These are phyloP conservation scores for Colletotrichum ledebouriae DNA, from an alignment of 2,329 filamentous ascomycete genomes.

Conservation along the genomic window DNA sequence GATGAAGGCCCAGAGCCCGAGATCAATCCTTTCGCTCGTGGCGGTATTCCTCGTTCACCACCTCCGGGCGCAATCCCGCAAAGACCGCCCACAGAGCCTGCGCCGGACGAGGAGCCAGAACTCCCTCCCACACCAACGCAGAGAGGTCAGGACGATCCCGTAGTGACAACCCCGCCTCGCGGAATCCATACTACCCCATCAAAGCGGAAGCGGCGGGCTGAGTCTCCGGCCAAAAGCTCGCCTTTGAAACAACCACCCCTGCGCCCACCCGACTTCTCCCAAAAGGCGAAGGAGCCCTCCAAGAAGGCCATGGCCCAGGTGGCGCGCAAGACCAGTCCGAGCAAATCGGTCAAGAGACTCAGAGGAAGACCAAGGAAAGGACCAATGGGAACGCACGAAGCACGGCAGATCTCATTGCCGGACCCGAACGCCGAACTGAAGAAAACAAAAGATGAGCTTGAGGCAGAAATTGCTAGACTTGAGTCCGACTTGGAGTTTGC, in stretches of 20 bases:
- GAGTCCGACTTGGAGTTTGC: conserved; percentile 70
- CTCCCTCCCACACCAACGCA: conserved; percentile 71
- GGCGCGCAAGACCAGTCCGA: conserved; percentile 17
- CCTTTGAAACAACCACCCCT: conserved; percentile 62
- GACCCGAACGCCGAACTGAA: conserved; percentile 64
- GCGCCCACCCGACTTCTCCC: conserved; percentile 45
- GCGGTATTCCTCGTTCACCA: conserved; percentile 53
- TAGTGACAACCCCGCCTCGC: conserved; percentile 66
- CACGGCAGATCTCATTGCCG: conserved; percentile 56
- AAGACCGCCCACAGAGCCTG: conserved; percentile 19
- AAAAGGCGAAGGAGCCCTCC: conserved; percentile 28
- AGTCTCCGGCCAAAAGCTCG: conserved; percentile 58
- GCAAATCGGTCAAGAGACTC: conserved; percentile 1
- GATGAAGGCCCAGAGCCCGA: conserved; percentile 53
- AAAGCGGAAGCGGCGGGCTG: conserved; percentile 59
- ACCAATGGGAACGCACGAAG: conserved; percentile 49
- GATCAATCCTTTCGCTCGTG: conserved; percentile 57
- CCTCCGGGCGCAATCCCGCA: conserved; percentile 44
- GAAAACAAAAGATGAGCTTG: conserved; percentile 64
- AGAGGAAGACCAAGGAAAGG: conserved; percentile 14
- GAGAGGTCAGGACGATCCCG: conserved; percentile 62
- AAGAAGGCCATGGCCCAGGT: conserved; percentile 41
- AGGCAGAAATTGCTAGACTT: conserved; percentile 68
- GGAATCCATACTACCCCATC: conserved; percentile 73
- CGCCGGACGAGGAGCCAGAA: conserved; percentile 65